A percentile compares a stretch with the other conserved stretches of the same genome.
These are phyloP conservation scores for Begonia peltatifolia DNA, from an alignment of 306 rosid species.

Conservation along the genomic window DNA sequence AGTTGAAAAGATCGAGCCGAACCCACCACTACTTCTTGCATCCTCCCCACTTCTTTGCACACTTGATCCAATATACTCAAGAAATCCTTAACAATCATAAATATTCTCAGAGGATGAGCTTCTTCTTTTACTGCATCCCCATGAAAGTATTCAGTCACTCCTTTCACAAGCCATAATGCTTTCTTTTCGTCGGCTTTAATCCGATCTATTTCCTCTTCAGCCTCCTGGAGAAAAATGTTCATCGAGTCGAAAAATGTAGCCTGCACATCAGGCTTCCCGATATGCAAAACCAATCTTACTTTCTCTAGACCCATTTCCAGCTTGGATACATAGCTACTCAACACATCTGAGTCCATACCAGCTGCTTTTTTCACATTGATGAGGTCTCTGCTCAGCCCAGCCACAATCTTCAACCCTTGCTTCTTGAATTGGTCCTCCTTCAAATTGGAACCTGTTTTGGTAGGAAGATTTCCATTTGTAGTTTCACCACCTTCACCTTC, in stretches of 20 bases:
- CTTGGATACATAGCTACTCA: constrained; percentile 74
- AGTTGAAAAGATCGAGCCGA: constrained; percentile 82
- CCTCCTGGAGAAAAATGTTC: constrained; percentile 60
- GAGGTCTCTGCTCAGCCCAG: constrained; percentile 85
- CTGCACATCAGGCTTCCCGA: constrained; percentile 48
- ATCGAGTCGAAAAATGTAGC: constrained; percentile 70
- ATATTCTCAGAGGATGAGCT: constrained; percentile 93
- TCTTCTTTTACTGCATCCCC: constrained; percentile 80
- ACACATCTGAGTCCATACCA: constrained; percentile 95
- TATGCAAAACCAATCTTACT: constrained; percentile 61
- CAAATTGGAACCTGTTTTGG: constrained; percentile 25
- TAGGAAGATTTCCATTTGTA: constrained; percentile 31
- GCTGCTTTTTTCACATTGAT: constrained; percentile 75
- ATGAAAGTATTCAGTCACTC: constrained; percentile 79
- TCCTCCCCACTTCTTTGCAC: constrained; percentile 88
- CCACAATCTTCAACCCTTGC: constrained; percentile 82
- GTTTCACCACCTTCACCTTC: constrained; percentile 62
- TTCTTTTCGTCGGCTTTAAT: constrained; percentile 64
- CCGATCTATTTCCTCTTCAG: constrained; percentile 60
- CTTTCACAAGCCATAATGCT: constrained; percentile 76
- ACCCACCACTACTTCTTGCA: constrained; percentile 81
- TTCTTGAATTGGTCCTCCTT: constrained; percentile 53
- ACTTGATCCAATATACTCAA: constrained; percentile 67
- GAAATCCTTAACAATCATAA: constrained; percentile 89
- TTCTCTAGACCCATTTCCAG: constrained; percentile 90